Base-by-base conservation (phyloP, 768 basidiomycete species). In the Leccinum incarnatum region DNA sequence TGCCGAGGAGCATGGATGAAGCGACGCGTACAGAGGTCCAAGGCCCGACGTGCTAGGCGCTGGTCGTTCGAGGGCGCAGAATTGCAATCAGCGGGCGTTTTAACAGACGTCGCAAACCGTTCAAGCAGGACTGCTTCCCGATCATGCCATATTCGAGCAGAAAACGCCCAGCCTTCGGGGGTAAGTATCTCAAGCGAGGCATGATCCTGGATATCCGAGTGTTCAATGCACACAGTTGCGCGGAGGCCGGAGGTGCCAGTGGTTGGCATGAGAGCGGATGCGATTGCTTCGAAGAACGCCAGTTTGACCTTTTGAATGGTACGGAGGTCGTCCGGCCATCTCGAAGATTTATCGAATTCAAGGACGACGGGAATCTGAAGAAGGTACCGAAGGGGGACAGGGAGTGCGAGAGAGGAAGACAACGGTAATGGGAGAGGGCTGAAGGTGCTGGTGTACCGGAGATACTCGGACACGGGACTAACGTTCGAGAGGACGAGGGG, bases 221-320 rank as follows among this genome's bases (percentile, higher is more conserved):
- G 79, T 23, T 83, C 81, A 21, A 88, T 74, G 2, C 86, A 85
- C 19, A 94, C 84, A 5, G 68, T 65, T 0, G 87, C 88, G 17
- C 69, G 79, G 4, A 87, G 71, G 8, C 84, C 85, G 0, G 77
- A 8, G 27, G 27, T 27, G 27, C 27, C 59, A 1, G 81, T 74
- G 1, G 77, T 67, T 10, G 73, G 69, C 81, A 85, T 84, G 50
- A 97, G 77, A 1, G 80, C 78, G 19, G 78, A 76, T 1, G 88
- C 93, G 7, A 98, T 79, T 42, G 85, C 83, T 68, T 94, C 91
- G 61, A 98, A 84, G 70, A 98, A 89, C 0, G 95, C 96, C 2
- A 96, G 77, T 72, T 98, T 98, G 72, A 94, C 88, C 62, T 93
- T 93, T 71, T 97, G 96, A 50, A 98, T 90, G 0, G 95, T 94